Percentiles rank a stretch among this genome's conserved stretches.
phyloP scores from a whole-genome alignment of 2,329 filamentous ascomycete species.

The Pseudopyricularia cyperi region DNA sequence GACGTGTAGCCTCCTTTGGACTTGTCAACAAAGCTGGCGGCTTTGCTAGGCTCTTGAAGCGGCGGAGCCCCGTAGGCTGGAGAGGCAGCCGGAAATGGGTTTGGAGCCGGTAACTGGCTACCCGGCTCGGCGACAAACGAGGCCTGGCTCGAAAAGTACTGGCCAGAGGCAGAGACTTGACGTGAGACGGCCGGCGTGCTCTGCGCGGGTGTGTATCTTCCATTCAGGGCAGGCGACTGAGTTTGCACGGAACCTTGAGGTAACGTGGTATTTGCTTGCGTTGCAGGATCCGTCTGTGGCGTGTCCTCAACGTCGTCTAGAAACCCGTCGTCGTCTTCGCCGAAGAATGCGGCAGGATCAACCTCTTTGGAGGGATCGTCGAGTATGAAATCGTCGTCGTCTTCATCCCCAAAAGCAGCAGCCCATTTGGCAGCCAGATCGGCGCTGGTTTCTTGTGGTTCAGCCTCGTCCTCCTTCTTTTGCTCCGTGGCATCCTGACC shows the following conservation, averaged over 20 bases:
- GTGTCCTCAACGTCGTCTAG: conserved; percentile 52
- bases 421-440: conserved; percentile 75
- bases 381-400: conserved; percentile 49
- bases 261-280: background rate
- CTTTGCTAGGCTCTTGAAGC: conserved; percentile 37
- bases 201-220: background rate
- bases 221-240: conserved; percentile 4
- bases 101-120: background rate
- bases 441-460: conserved; percentile 23
- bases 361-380: conserved; percentile 42
- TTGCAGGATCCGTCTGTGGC: background rate
- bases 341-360: conserved; percentile 54
- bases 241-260: background rate
- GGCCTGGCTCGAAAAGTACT: background rate
- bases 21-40: conserved; percentile 82
- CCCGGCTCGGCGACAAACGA: background rate
- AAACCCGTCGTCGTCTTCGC: conserved; percentile 78
- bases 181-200: background rate
- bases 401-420: conserved; percentile 65
- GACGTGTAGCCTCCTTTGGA: conserved; percentile 86
- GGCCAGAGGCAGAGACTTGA: background rate
- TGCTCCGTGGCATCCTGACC: conserved; percentile 2
- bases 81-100: conserved; percentile 2
- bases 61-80: conserved; percentile 7
- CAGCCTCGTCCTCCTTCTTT: conserved; percentile 8